Conservation (phyloP, 2,329 filamentous ascomycete genomes). For the Dactylellina haptotyla region DNA sequence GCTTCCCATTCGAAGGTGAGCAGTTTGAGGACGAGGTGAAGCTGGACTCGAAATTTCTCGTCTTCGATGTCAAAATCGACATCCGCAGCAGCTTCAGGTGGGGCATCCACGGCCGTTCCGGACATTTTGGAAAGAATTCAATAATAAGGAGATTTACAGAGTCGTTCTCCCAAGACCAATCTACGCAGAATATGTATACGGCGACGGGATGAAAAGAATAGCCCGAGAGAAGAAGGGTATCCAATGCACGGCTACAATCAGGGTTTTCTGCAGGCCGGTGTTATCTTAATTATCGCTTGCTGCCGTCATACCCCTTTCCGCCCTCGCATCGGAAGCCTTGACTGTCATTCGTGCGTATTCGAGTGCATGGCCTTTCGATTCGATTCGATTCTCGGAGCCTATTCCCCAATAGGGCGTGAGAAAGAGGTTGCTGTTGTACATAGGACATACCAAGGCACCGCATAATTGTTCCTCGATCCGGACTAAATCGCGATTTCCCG, state of each 20-base stretch:
- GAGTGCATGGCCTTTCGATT: too few species aligned
- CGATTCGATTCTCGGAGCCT: too few species aligned
- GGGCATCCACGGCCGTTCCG: too few species aligned
- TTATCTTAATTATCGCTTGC: too few species aligned
- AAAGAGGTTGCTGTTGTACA: too few species aligned
- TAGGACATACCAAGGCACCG: slow-evolving; percentile 18
- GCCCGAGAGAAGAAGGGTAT: not conserved
- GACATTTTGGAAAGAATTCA: too few species aligned
- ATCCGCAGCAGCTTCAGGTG: too few species aligned
- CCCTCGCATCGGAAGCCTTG: slow-evolving; percentile 4
- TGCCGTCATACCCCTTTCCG: not conserved
- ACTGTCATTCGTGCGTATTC: not conserved
- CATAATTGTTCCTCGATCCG: slow-evolving; percentile 10
- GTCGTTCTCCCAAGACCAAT: not conserved
- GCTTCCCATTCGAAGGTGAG: slow-evolving; percentile 46
- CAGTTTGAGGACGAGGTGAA: slow-evolving; percentile 40
- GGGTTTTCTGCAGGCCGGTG: not conserved
- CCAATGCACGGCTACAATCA: slow-evolving; percentile 4
- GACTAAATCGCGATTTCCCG: not conserved
- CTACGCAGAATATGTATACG: not conserved
- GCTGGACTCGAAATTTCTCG: slow-evolving; percentile 41
- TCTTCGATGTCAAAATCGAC: slow-evolving; percentile 33
- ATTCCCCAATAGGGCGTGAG: slow-evolving; percentile 19
- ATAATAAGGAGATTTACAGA: too few species aligned
- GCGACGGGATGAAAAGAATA: not conserved